Conservation (phyloP, 2,329 filamentous ascomycete genomes). For the Fusarium mangiferae region DNA sequence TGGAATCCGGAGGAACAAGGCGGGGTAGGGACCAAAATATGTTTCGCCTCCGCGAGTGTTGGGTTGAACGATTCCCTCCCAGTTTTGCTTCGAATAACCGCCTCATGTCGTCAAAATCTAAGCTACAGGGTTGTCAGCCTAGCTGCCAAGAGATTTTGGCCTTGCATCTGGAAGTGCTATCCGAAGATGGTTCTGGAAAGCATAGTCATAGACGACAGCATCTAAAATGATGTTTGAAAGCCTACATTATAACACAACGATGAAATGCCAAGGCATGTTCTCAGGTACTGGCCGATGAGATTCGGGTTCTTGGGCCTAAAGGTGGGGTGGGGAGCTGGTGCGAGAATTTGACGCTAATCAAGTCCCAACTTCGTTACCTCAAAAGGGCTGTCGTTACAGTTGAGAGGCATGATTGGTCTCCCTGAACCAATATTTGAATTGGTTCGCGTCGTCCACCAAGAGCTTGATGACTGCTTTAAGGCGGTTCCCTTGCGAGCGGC, state of each 20-base stretch:
- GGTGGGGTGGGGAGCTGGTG: slow-evolving; percentile 22
- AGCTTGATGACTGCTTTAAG: slow-evolving; percentile 30
- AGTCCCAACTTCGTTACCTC: slow-evolving; percentile 18
- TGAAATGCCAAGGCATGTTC: background rate
- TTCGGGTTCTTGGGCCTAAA: slow-evolving; percentile 24
- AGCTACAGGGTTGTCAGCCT: slow-evolving; percentile 10
- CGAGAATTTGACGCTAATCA: slow-evolving; percentile 29
- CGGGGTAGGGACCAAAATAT: slow-evolving; percentile 27
- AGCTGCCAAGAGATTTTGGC: background rate
- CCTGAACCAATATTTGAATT: slow-evolving; percentile 18
- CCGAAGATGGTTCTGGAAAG: background rate
- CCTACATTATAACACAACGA: background rate
- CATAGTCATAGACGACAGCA: background rate
- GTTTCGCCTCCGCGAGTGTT: slow-evolving; percentile 30
- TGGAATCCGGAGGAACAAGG: slow-evolving; percentile 19
- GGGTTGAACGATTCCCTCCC: slow-evolving; percentile 29
- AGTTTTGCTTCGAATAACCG: slow-evolving; percentile 30
- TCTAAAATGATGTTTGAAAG: background rate
- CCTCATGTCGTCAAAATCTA: slow-evolving; percentile 25
- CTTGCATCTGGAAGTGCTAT: background rate
- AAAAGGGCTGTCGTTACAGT: slow-evolving; percentile 13
- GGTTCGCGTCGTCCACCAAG: slow-evolving; percentile 8
- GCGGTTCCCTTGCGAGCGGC: slow-evolving; percentile 33
- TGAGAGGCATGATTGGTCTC: background rate
- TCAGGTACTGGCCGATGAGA: slow-evolving; percentile 19